These are phyloP conservation scores for Tetracentron sinense DNA, from an alignment of 164 flowering plant species.

Conservation along the genomic window DNA sequence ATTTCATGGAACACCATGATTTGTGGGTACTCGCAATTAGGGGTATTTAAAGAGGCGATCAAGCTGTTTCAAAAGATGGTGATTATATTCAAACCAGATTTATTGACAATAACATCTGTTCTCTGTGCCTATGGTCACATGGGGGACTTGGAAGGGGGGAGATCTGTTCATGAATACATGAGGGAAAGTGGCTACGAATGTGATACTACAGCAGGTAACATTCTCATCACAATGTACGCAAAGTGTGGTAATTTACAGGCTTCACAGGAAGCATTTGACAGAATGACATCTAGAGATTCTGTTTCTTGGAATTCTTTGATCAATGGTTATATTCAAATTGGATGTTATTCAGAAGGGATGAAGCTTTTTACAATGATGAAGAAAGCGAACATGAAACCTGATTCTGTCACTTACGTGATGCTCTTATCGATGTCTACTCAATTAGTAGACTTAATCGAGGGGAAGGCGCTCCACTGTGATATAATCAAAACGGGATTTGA, in stretches of 20 bases:
- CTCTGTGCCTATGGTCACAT: constrained; percentile 41
- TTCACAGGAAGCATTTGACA: constrained; percentile 32
- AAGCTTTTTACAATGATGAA: constrained; percentile 30
- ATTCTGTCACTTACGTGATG: constrained; percentile 27
- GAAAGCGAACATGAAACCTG: constrained; percentile 20
- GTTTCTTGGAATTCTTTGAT: constrained; percentile 52
- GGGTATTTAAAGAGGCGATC: constrained; percentile 27
- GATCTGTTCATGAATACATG: constrained; percentile 31
- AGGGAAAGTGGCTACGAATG: constrained; percentile 19
- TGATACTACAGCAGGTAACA: constrained; percentile 33
- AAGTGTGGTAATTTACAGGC: constrained; percentile 34
- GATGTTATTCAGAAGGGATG: constrained; percentile 18
- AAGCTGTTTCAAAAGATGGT: constrained; percentile 32
- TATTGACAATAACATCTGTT: constrained; percentile 31
- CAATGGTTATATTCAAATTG: constrained; percentile 27
- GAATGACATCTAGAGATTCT: constrained; percentile 17
- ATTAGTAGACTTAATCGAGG: constrained; percentile 19
- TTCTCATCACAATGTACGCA: constrained; percentile 44
- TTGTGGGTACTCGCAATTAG: constrained; percentile 33
- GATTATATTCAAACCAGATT: constrained; percentile 31
- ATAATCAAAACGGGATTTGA: constrained; percentile 35
- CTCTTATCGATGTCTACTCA: constrained; percentile 32
- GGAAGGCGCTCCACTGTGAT: constrained; percentile 33
- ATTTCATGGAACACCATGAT: constrained; percentile 45
- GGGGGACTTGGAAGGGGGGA: constrained; percentile 31